Evolutionary conservation across 352 stramenopile genomes (phyloP), one percentile per base, ranked within the genome.

Genomic region (Phytophthora multivora): DNA sequence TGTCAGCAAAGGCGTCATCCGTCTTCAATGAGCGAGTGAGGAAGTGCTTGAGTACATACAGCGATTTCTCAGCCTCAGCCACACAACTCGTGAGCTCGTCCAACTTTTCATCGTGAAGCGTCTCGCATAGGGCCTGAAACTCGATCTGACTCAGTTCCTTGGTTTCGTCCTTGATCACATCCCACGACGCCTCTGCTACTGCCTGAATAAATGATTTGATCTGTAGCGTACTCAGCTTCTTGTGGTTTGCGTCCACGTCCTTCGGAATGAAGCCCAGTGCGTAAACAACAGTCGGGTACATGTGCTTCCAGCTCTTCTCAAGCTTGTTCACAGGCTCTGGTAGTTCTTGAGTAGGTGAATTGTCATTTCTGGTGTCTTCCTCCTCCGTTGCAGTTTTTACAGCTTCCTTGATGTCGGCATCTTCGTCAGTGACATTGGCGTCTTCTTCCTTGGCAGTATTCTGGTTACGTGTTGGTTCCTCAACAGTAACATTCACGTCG

Each of bases 121-220:
- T 86, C 15, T 93, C 85, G 31, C 80, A 90, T 25, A 95, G 57
- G 18, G 83, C 83, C 54, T 95, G 84, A 53, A 93, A 90, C 56
- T 93, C 71, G 25, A 95, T 46, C 26, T 89, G 70, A 63, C 72
- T 89, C 30, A 90, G 57, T 0, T 69, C 49, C 28, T 87, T 68
- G 8, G 51, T 48, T 53, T 85, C 66, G 28, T 62, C 12, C 16
- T 71, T 69, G 3, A 93, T 71, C 15, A 88, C 82, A 8, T 80
- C 77, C 76, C 76, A 90, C 10, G 78, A 78, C 30, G 79, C 83
- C 43, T 95, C 81, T 5, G 83, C 84, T 5, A 88, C 59, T 2
- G 82, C 80, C 53, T 95, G 83, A 41, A 92, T 91, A 25, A 93
- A 86, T n/a, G 86, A 88, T 64, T 93, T 95, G 56, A 92, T 79